Base-by-base conservation (phyloP, 441 rosid species). In the Geranium incanum region DNA sequence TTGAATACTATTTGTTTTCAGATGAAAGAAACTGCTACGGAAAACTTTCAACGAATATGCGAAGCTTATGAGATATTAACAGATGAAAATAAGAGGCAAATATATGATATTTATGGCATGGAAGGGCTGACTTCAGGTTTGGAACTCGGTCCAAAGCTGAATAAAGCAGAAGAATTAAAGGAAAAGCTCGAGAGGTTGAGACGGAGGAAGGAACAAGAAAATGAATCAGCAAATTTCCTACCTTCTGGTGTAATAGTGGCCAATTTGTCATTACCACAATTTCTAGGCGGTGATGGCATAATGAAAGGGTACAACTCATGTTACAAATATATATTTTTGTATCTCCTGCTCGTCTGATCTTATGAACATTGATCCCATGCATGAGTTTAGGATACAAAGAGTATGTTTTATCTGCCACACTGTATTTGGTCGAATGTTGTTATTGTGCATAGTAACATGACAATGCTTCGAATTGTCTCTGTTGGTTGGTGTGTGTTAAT, bases 91-190 rank as follows among this genome's bases (percentile, higher is more conserved):
- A 95, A 87, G 77, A 85, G 98, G 86, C 79, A 81, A 55, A 88
- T 91, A 67, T 95, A 95, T 83, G 98, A 92, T 57, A 83, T 95
- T 63, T 92, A 92, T 77, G 99, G 96, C 23, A 86, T 92, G 92
- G 99, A 92, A 87, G 96, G 98, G 59, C 52, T 95, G 81, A 77
- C 68, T 68, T 87, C 97, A 18, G 95, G 99, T 66, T 73, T 95
- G 82, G 96, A 95, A 84, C 96, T 95, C 70, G 96, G 97, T 62
- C 86, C 92, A 2, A 87, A 81, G 88, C 82, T 89, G 78, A 86
- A 81, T 82, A 95, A 87, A 76, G 85, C 81, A 15, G 98, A 92
- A 1, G 96, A 95, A 81, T 66, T 95, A 19, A 92, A 81, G 81
- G 95, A 89, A 77, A 90, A 91, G 67, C 97, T 92, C 67, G 89